Evolutionary conservation across 164 flowering plant species (phyloP), one percentile per base, ranked within the genome.

Genomic region (Pachysandra terminalis): DNA sequence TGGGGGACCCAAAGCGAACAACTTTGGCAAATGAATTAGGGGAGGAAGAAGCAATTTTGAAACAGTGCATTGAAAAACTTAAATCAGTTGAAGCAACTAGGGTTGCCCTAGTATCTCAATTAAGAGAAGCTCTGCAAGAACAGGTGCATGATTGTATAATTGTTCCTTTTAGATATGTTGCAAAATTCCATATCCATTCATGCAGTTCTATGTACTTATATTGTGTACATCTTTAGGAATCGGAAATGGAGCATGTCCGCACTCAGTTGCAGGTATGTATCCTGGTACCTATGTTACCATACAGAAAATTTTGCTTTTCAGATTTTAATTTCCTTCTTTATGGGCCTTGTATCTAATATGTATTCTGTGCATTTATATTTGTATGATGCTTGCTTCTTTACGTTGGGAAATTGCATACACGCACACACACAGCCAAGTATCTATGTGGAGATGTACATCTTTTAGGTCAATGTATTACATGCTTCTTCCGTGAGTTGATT

Each of bases 241-340:
- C 99, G 17, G 92, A 89, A 77, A 72, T 95, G 78, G 97, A 95
- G 84, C 88, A 82, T 74, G 74, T 95, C 64, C 92, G 94, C 56
- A 92, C 97, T 21, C 99, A 92, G 77, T 85, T 90, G 78, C 97
- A 91, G 99, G 99, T 95, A 55, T 56, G 68, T 68, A 17, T 58
- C 16, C 55, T 16, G 21, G 54, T 58, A 52, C 23, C 63, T 19
- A 19, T 40, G 7, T 32, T 32, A 32, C 7, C 37, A 14, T 10
- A 17, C n/a, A 64, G 19, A 52, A 32, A 55, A 56, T 45, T 55
- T 48, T 59, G 65, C 9, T 61, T 61, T 61, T 68, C 10, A 32
- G 7, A 7, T 32, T 32, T 32, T 32, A 32, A 7, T 40, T 49
- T 61, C n/a, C 14, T 53, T 25, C 58, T 14, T 56, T 45, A 48